phyloP scores from a whole-genome alignment of 352 stramenopile species.

The Pythium chondricola region DNA sequence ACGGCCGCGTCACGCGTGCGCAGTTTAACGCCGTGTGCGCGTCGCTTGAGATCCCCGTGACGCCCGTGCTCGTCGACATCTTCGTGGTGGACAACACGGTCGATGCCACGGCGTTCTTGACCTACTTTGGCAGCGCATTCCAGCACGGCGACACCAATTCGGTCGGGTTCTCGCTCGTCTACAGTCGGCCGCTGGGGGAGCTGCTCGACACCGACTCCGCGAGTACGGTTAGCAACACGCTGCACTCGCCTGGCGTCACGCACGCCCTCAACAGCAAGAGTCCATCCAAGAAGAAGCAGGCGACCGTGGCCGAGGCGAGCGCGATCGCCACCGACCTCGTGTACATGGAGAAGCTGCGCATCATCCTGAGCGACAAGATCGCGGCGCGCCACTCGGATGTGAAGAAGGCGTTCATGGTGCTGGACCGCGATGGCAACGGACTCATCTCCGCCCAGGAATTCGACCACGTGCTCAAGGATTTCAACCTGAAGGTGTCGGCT shows the following conservation, averaged over 20 bases:
- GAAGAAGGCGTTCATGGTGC: conserved; percentile 35
- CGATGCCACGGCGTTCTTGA: conserved; percentile 63
- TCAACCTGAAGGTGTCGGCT: conserved; percentile 34
- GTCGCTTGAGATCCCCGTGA: conserved; percentile 27
- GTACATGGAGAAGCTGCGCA: conserved; percentile 53
- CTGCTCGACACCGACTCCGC: conserved; percentile 13
- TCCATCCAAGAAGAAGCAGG: conserved; percentile 11
- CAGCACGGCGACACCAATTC: conserved; percentile 60
- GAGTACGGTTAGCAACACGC: conserved; percentile 33
- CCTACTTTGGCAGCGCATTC: conserved; percentile 54
- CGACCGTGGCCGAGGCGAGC: not conserved
- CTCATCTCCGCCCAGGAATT: conserved; percentile 38
- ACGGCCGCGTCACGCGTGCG: conserved; percentile 26
- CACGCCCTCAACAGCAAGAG: conserved; percentile 20
- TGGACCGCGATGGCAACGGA: conserved; percentile 42
- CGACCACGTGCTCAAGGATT: conserved; percentile 39
- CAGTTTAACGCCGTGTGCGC: conserved; percentile 38
- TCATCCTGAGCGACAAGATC: conserved; percentile 53
- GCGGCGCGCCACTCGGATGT: conserved; percentile 32
- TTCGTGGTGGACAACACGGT: conserved; percentile 35
- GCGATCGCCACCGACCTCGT: conserved; percentile 24
- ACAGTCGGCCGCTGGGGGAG: conserved; percentile 8
- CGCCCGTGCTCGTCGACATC: conserved; percentile 28
- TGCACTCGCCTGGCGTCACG: conserved; percentile 45
- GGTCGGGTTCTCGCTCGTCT: conserved; percentile 52